Conservation (phyloP, 345 rosid genomes). For the Populus deltoides region DNA sequence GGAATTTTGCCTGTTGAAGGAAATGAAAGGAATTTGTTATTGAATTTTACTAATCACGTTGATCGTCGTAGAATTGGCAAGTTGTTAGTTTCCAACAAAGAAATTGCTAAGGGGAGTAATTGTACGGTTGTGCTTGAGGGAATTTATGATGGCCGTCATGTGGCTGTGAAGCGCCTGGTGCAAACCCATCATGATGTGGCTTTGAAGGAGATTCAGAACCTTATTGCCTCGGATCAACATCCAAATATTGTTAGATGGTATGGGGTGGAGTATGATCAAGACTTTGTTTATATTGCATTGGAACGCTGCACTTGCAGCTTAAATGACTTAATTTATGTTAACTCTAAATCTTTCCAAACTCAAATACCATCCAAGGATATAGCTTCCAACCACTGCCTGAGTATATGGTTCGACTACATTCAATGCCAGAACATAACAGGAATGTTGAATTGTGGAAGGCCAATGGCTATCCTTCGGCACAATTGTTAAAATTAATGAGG, state of each 20-base stretch:
- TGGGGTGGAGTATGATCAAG: conserved; percentile 65
- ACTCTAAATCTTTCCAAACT: conserved; percentile 40
- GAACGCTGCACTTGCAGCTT: conserved; percentile 72
- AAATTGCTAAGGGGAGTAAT: conserved; percentile 51
- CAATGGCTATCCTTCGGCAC: conserved; percentile 56
- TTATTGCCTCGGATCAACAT: conserved; percentile 68
- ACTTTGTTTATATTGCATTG: conserved; percentile 62
- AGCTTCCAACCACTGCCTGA: conserved; percentile 24
- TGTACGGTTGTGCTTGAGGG: conserved; percentile 73
- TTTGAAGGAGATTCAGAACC: conserved; percentile 61
- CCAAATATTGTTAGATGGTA: conserved; percentile 71
- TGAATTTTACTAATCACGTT: not conserved
- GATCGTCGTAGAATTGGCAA: conserved; percentile 26
- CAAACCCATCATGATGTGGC: conserved; percentile 70
- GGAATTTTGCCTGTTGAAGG: not conserved
- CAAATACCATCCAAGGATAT: conserved; percentile 21
- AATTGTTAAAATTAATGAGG: conserved; percentile 64
- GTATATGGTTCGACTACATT: conserved; percentile 22
- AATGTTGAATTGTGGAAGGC: conserved; percentile 55
- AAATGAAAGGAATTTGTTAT: not conserved
- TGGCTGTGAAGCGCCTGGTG: conserved; percentile 68
- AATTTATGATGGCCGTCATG: conserved; percentile 53
- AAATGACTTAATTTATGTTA: conserved; percentile 47
- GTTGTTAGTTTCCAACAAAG: conserved; percentile 23
- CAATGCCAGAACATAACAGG: conserved; percentile 36